Conservation (phyloP, 306 rosid genomes). For the Vigna nakashimae region DNA sequence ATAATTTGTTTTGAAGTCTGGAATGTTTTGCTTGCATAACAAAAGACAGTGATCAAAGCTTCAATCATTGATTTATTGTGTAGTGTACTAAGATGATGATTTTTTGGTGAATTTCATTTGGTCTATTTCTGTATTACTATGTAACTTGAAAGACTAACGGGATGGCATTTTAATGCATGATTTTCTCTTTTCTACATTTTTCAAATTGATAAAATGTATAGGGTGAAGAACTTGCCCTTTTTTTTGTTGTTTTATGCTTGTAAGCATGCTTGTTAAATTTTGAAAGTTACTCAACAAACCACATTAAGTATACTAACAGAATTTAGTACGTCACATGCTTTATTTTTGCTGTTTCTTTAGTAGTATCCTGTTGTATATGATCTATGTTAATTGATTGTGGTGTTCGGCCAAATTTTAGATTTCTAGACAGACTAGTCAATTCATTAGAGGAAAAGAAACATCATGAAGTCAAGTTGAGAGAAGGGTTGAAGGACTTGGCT, state of each 20-base stretch:
- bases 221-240: conserved; percentile 2
- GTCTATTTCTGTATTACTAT: conserved; percentile 3
- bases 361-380: conserved; percentile 1
- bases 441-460: conserved; percentile 90
- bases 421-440: conserved; percentile 80
- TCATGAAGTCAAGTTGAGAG: conserved; percentile 88
- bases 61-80: not conserved
- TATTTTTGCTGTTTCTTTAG: conserved; percentile 21
- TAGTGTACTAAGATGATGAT: conserved; percentile 10
- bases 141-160: not conserved
- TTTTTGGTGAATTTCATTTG: conserved; percentile 5
- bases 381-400: conserved; percentile 21
- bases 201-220: not conserved
- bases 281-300: conserved; percentile 5
- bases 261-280: conserved; percentile 6
- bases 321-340: not conserved
- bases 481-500: conserved; percentile 82
- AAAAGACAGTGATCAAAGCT: conserved; percentile 28
- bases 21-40: conserved; percentile 9
- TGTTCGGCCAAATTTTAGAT: conserved; percentile 64
- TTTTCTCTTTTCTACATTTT: not conserved
- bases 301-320: not conserved
- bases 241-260: conserved; percentile 3
- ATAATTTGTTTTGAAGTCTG: conserved; percentile 16
- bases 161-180: conserved; percentile 1